These are phyloP conservation scores for Ophiosphaerella korrae DNA, from an alignment of 2,329 filamentous ascomycete species.

Conservation along the genomic window DNA sequence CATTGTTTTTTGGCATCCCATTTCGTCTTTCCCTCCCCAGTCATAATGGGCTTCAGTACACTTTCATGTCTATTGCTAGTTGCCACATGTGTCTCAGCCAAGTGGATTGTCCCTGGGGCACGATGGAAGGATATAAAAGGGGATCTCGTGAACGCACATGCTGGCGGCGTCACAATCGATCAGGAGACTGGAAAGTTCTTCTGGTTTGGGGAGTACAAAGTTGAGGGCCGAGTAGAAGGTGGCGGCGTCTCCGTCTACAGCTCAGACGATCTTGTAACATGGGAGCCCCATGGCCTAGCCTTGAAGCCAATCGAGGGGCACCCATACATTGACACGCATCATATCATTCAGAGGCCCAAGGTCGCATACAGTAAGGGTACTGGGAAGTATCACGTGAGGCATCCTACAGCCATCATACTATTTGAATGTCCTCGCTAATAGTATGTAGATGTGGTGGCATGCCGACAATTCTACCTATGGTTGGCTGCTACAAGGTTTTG, in stretches of 20 bases:
- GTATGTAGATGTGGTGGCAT: slow-evolving; percentile 62
- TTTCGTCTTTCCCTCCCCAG: not conserved
- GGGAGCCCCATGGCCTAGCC: slow-evolving; percentile 63
- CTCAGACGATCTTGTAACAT: slow-evolving; percentile 65
- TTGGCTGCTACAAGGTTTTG: slow-evolving; percentile 62
- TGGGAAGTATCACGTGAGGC: slow-evolving; percentile 60
- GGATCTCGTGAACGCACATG: slow-evolving; percentile 66
- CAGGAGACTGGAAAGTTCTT: slow-evolving; percentile 61
- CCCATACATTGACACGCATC: slow-evolving; percentile 59
- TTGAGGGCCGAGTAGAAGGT: slow-evolving; percentile 62
- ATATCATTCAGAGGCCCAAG: slow-evolving; percentile 67
- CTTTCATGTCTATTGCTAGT: slow-evolving; percentile 27
- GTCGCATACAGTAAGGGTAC: slow-evolving; percentile 63
- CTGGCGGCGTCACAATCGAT: slow-evolving; percentile 61
- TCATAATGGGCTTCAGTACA: slow-evolving; percentile 23
- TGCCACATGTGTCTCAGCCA: slow-evolving; percentile 43
- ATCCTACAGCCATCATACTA: not conserved
- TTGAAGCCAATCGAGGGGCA: slow-evolving; percentile 60
- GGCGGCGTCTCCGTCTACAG: slow-evolving; percentile 64
- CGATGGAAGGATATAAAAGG: slow-evolving; percentile 66
- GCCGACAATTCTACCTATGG: slow-evolving; percentile 64
- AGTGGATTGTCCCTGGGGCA: slow-evolving; percentile 66
- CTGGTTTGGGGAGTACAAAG: slow-evolving; percentile 68
- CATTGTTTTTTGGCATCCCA: not conserved
- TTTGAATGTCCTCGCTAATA: not conserved